Evolutionary conservation across 2,329 filamentous ascomycete genomes (phyloP).

Genomic region (Knoxdaviesia capensis): DNA sequence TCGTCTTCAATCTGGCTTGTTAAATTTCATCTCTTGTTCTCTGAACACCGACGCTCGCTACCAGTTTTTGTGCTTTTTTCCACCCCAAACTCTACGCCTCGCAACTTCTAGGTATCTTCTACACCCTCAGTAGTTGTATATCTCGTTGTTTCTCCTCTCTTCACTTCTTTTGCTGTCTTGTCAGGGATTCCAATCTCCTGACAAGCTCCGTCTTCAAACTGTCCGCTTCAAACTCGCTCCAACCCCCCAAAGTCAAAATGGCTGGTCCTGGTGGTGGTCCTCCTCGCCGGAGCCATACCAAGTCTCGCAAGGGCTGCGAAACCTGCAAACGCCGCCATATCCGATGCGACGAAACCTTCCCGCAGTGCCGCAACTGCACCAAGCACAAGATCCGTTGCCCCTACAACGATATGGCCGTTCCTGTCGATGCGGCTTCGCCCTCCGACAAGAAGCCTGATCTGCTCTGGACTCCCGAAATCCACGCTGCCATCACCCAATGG

Average conservation of each 20-base stretch:
- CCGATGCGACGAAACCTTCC: slow-evolving; percentile 91
- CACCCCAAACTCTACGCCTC: no score
- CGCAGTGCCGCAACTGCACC: slow-evolving; percentile 96
- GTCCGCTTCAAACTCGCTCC: slow-evolving; percentile 4
- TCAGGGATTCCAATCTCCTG: not conserved
- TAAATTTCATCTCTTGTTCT: no score
- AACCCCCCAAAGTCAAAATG: slow-evolving; percentile 31
- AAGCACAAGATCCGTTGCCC: slow-evolving; percentile 98
- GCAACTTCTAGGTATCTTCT: no score
- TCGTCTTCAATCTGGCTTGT: no score
- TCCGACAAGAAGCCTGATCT: slow-evolving; percentile 48
- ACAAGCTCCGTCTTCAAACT: not conserved
- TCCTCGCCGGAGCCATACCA: slow-evolving; percentile 82
- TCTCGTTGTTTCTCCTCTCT: not conserved
- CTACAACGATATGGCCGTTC: slow-evolving; percentile 71
- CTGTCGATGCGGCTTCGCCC: slow-evolving; percentile 37
- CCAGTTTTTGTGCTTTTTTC: no score
- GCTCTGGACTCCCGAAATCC: slow-evolving; percentile 72
- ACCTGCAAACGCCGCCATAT: slow-evolving; percentile 97
- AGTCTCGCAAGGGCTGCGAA: slow-evolving; percentile 95
- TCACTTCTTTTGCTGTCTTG: not conserved
- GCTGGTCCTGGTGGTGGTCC: slow-evolving; percentile 88
- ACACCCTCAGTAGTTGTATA: no score
- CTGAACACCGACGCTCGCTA: no score
- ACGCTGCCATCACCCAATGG: slow-evolving; percentile 67